These are phyloP conservation scores for Parafenestella ontariensis DNA, from an alignment of 2,329 filamentous ascomycete genomes.

Conservation along the genomic window DNA sequence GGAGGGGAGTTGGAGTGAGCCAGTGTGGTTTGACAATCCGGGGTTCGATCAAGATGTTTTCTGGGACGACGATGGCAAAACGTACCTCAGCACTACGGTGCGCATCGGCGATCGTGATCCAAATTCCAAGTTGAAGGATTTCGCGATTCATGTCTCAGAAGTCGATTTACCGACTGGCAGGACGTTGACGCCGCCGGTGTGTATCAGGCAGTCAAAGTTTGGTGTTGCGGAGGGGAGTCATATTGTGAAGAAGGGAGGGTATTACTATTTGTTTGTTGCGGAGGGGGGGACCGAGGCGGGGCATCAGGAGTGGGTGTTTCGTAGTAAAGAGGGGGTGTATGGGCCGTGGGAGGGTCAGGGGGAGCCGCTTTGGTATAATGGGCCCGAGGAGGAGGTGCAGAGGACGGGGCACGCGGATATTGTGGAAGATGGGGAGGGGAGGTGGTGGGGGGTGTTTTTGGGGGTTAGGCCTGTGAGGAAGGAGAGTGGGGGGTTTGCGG, in stretches of 20 bases:
- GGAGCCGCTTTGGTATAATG: conserved; percentile 45
- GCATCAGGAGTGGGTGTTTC: conserved; percentile 58
- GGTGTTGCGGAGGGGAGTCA: conserved; percentile 47
- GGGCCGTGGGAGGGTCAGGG: conserved; percentile 47
- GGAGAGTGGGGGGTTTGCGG: conserved; percentile 12
- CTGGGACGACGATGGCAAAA: conserved; percentile 63
- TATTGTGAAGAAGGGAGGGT: conserved; percentile 34
- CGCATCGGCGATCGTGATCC: conserved; percentile 20
- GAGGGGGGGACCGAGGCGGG: conserved; percentile 47
- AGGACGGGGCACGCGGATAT: conserved; percentile 37
- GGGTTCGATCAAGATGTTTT: conserved; percentile 48
- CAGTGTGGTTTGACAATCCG: conserved; percentile 31
- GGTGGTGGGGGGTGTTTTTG: conserved; percentile 48
- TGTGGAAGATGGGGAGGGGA: conserved; percentile 28
- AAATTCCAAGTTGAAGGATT: conserved; percentile 29
- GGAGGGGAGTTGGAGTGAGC: conserved; percentile 27
- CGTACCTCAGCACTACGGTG: conserved; percentile 49
- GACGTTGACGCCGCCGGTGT: conserved; percentile 19
- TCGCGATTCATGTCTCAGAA: conserved; percentile 38
- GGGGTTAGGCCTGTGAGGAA: conserved; percentile 25
- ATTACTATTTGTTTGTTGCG: conserved; percentile 38
- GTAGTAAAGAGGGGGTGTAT: conserved; percentile 53
- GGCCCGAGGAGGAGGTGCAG: conserved; percentile 41
- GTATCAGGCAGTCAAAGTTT: conserved; percentile 31
- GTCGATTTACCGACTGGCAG: conserved; percentile 43